Percentiles rank a stretch among this genome's conserved stretches.
These are phyloP conservation scores for Trametes villosa DNA, from an alignment of 768 basidiomycete genomes.

Conservation along the genomic window DNA sequence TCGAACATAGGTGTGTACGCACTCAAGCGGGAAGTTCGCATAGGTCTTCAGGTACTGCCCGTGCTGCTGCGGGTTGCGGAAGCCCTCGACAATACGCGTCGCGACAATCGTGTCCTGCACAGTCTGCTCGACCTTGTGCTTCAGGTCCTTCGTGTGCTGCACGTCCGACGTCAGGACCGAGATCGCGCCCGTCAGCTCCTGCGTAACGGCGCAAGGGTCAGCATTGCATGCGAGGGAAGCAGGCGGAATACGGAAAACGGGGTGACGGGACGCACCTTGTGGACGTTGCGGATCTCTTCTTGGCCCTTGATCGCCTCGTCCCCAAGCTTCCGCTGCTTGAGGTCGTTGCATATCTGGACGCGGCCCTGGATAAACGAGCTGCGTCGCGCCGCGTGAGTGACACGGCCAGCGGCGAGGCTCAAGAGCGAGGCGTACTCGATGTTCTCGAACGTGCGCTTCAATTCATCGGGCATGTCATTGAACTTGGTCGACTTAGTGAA, in stretches of 20 bases:
- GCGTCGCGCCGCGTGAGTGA: no score
- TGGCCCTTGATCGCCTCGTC: constrained; percentile 76
- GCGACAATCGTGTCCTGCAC: constrained; percentile 82
- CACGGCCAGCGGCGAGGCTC: no score
- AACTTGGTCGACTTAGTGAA: constrained; percentile 72
- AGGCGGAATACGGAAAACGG: not conserved
- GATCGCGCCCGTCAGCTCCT: constrained; percentile 70
- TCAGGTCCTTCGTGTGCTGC: constrained; percentile 69
- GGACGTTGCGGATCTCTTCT: constrained; percentile 65
- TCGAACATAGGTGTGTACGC: constrained; percentile 31
- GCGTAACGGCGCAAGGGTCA: not conserved
- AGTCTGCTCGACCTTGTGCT: constrained; percentile 73
- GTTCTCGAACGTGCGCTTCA: constrained; percentile 64
- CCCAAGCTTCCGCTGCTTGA: constrained; percentile 76
- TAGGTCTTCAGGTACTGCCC: constrained; percentile 75
- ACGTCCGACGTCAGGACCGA: constrained; percentile 69
- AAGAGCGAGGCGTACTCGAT: constrained; percentile 64
- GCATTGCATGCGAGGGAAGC: not conserved
- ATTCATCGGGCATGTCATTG: constrained; percentile 76
- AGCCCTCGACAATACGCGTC: constrained; percentile 78
- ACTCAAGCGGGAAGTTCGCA: constrained; percentile 85
- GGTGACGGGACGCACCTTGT: constrained; percentile 53
- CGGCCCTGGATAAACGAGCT: constrained; percentile 52
- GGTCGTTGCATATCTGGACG: constrained; percentile 78
- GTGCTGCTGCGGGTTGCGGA: constrained; percentile 73